A percentile compares a stretch with the other conserved stretches of the same genome.
These are phyloP conservation scores for Chlamydomonas sp. DNA, from an alignment of 139 green algal species.

Conservation along the genomic window DNA sequence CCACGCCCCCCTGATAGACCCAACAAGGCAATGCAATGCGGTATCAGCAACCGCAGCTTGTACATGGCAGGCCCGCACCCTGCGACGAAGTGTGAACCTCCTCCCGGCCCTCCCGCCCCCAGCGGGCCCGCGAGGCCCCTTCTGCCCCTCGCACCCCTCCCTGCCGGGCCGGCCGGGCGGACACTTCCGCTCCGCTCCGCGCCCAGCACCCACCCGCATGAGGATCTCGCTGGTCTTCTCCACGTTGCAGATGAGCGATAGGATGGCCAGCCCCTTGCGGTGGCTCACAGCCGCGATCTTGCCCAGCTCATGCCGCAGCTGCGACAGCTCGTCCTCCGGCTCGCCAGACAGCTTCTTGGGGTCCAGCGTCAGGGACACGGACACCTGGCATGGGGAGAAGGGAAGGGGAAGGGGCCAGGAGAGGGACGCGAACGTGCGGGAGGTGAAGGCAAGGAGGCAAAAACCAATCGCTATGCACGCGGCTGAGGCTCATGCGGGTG, in stretches of 20 bases:
- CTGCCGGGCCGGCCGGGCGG: neutral
- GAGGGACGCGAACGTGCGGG: neutral
- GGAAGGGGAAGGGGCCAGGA: neutral
- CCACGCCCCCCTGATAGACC: too few relatives aligned
- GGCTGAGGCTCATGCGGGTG: too few relatives aligned
- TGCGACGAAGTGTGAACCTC: neutral
- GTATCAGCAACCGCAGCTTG: too few relatives aligned
- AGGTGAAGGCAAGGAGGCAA: neutral
- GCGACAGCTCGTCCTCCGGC: slow-evolving; percentile 79
- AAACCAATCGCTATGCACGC: too few relatives aligned
- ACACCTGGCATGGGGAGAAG: slow-evolving; percentile 50
- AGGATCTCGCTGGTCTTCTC: slow-evolving; percentile 85
- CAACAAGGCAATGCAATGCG: too few relatives aligned
- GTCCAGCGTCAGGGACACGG: slow-evolving; percentile 96
- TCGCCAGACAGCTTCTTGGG: slow-evolving; percentile 75
- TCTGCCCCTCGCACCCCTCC: neutral
- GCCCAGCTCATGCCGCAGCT: slow-evolving; percentile 74
- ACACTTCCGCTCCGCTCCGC: neutral
- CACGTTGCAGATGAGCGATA: slow-evolving; percentile 97
- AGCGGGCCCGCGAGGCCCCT: neutral
- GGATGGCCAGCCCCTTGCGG: slow-evolving; percentile 80
- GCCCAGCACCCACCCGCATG: slow-evolving; percentile 59
- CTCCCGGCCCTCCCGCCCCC: neutral
- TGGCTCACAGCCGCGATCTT: slow-evolving; percentile 73
- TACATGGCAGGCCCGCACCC: too few relatives aligned